Evolutionary conservation across 768 basidiomycete species (phyloP).

Genomic region (Suillus variegatus): DNA sequence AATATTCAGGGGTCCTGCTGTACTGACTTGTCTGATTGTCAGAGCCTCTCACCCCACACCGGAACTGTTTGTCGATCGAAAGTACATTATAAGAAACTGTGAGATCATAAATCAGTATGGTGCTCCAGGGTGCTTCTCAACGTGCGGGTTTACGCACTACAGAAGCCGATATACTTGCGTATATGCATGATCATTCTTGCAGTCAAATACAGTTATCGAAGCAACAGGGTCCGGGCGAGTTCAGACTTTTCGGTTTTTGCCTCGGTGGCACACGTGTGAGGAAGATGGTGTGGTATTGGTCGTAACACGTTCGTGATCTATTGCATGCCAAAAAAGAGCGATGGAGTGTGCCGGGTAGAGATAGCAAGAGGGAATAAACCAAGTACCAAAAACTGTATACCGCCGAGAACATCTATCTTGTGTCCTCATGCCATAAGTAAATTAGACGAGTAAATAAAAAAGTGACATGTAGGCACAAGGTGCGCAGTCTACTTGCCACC

Average conservation of each 20-base stretch:
- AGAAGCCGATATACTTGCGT: not conserved
- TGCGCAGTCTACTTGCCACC: slow-evolving; percentile 70
- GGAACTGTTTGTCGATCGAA: not conserved
- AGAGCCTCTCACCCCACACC: not conserved
- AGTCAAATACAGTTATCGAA: not conserved
- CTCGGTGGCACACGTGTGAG: not conserved
- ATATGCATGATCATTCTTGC: not conserved
- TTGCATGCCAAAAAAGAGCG: slow-evolving; percentile 2
- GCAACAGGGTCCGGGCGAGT: not conserved
- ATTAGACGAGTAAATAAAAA: not conserved
- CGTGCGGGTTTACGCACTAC: not conserved
- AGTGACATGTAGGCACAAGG: not conserved
- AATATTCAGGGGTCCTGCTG: too few relatives aligned
- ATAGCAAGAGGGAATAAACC: slow-evolving; percentile 8
- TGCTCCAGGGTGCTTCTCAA: not conserved
- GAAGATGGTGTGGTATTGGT: not conserved
- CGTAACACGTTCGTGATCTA: slow-evolving; percentile 6
- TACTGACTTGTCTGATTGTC: not conserved
- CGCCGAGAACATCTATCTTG: slow-evolving; percentile 12
- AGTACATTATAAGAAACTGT: not conserved
- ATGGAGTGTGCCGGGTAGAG: not conserved
- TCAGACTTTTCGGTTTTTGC: not conserved
- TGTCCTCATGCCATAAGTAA: slow-evolving; percentile 12
- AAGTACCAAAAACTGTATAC: slow-evolving; percentile 1
- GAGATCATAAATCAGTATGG: not conserved